Evolutionary conservation across 192 early-diverging fungal species (phyloP).

Genomic region (Coemansia asiatica): DNA sequence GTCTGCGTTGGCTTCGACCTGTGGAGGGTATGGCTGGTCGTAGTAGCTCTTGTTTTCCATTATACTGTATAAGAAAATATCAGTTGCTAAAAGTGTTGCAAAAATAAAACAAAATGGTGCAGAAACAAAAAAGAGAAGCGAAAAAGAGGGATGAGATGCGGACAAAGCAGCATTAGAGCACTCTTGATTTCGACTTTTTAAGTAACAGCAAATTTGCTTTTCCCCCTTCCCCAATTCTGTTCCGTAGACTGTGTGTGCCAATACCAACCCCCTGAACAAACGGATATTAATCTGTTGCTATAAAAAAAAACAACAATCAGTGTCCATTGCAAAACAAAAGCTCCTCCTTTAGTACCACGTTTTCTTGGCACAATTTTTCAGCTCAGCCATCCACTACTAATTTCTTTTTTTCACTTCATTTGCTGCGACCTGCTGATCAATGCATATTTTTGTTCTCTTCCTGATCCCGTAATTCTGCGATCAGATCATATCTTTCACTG

Average conservation of each 20-base stretch:
- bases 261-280: no score
- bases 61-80: slow-evolving; percentile 1
- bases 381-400: no score
- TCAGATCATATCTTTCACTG: neutral
- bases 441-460: no score
- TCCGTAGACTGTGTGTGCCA: no score
- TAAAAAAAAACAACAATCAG: no score
- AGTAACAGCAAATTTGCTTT: neutral
- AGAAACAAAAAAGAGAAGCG: neutral
- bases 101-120: neutral
- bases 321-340: no score
- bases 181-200: neutral
- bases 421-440: no score
- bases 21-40: slow-evolving; percentile 7
- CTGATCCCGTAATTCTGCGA: neutral
- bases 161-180: slow-evolving; percentile 1
- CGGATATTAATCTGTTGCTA: no score
- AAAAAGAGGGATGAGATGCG: slow-evolving; percentile 2
- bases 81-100: slow-evolving; percentile 1
- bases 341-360: no score
- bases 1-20: neutral
- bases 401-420: no score
- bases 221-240: neutral
- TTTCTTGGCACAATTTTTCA: no score
- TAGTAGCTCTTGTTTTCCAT: slow-evolving; percentile 4